A percentile compares a stretch with the other conserved stretches of the same genome.
phyloP scores from a whole-genome alignment of 2,329 filamentous ascomycete species.

The Balansia obtecta region DNA sequence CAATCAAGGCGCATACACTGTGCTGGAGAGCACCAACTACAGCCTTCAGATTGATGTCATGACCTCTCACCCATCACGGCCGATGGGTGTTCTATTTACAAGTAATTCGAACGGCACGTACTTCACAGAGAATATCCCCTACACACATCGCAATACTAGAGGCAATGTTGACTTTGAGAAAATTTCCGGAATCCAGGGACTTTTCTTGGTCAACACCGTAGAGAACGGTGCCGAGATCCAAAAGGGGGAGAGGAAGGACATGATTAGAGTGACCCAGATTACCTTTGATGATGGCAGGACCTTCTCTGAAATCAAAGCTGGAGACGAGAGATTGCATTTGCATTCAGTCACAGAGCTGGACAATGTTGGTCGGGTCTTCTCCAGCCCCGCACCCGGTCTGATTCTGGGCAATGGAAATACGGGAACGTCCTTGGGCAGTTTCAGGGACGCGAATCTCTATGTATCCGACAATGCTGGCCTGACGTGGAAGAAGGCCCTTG shows the following conservation, averaged over 20 bases:
- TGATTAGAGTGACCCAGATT: slow-evolving; percentile 68
- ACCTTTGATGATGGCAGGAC: slow-evolving; percentile 92
- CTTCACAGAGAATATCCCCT: slow-evolving; percentile 81
- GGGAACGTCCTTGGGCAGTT: slow-evolving; percentile 58
- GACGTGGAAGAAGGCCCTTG: slow-evolving; percentile 63
- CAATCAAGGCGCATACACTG: slow-evolving; percentile 79
- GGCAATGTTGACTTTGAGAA: slow-evolving; percentile 94
- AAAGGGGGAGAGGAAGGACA: slow-evolving; percentile 33
- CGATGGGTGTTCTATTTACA: slow-evolving; percentile 82
- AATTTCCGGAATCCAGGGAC: slow-evolving; percentile 79
- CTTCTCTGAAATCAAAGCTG: slow-evolving; percentile 61
- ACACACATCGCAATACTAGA: slow-evolving; percentile 70
- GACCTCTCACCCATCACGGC: slow-evolving; percentile 48
- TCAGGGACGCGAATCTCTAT: slow-evolving; percentile 66
- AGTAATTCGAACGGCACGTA: slow-evolving; percentile 97
- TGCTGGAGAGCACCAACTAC: slow-evolving; percentile 93
- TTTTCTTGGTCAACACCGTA: slow-evolving; percentile 82
- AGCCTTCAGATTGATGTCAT: slow-evolving; percentile 95
- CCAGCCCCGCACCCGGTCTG: slow-evolving; percentile 83
- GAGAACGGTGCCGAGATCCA: slow-evolving; percentile 72
- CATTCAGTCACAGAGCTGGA: slow-evolving; percentile 81
- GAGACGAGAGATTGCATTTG: slow-evolving; percentile 62
- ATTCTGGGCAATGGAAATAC: slow-evolving; percentile 92
- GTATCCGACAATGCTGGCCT: slow-evolving; percentile 85
- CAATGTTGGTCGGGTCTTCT: slow-evolving; percentile 80